Evolutionary conservation across 108 stramenopile genomes (phyloP), one percentile per base, ranked within the genome.

Genomic region (Thalassiosira profunda): DNA sequence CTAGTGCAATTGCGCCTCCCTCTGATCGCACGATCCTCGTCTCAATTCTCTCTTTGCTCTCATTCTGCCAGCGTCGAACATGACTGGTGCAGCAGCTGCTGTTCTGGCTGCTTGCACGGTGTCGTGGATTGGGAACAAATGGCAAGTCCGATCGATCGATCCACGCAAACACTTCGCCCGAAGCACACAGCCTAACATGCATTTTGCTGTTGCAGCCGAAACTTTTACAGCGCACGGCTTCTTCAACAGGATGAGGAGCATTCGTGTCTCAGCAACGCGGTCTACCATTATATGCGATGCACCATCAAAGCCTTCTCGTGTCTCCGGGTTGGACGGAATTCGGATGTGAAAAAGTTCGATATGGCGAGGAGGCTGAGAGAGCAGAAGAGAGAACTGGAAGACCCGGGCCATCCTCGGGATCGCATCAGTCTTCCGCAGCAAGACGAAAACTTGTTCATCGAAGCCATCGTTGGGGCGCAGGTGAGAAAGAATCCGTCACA

Each of bases 371-470:
- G 43, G 17, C 67, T 80, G 4, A 24, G 41, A 18, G 7, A 26
- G 40, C 11, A 34, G 14, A 40, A 14, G 8, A 21, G 1, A 35
- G 71, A 73, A 29, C 25, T 80, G 23, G 30, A 60, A 18, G 66
- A 74, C 55, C 73, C 79, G 5, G 31, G 34, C n/a, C 48, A 73
- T 56, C 12, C 56, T 1, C 5, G 51, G 29, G 15, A 53, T 24
- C 42, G 65, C 24, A 67, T 82, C 23, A 14, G 15, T 12, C 53
- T 83, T 20, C 26, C 52, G 8, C 9, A 25, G 5, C 58, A 63
- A 21, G 73, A 83, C n/a, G 82, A 83, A 46, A 35, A 40, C 25
- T 18, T 68, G 1, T n/a, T 83, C 17, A 29, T 78, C n/a, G 71
- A 75, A 21, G 63, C 72, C 6, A 58, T 78, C 28, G 55, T 83